These are phyloP conservation scores for Geotrichum phurueaensis DNA, from an alignment of 1,139 yeast species.

Conservation along the genomic window DNA sequence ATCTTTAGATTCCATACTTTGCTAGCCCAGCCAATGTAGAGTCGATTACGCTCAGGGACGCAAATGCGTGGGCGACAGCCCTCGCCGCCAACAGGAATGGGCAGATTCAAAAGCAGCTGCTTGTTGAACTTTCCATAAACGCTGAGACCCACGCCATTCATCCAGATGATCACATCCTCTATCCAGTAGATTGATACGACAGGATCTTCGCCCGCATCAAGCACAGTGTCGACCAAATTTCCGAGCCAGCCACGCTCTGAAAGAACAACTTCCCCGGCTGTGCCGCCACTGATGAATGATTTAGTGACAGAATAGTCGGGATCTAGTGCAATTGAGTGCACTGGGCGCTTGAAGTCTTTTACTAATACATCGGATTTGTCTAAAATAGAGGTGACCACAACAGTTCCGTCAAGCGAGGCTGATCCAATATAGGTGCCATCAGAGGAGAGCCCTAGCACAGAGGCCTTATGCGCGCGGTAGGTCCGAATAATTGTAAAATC, in stretches of 20 bases:
- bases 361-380: conserved; percentile 63
- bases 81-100: conserved; percentile 62
- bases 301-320: conserved; percentile 53
- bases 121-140: conserved; percentile 27
- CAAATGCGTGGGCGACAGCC: conserved; percentile 76
- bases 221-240: conserved; percentile 56
- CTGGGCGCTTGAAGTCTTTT: conserved; percentile 79
- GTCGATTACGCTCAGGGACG: conserved; percentile 58
- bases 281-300: conserved; percentile 81
- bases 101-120: conserved; percentile 43
- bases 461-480: conserved; percentile 78
- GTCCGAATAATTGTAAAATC: conserved; percentile 59
- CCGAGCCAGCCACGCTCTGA: conserved; percentile 86
- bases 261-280: conserved; percentile 74
- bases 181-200: conserved; percentile 58
- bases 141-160: conserved; percentile 74
- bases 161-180: conserved; percentile 66
- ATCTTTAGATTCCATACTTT: conserved; percentile 68
- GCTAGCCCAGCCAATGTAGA: conserved; percentile 78
- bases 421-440: conserved; percentile 75
- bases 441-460: conserved; percentile 59
- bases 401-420: conserved; percentile 90
- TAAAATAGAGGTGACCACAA: conserved; percentile 64
- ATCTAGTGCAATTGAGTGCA: conserved; percentile 79
- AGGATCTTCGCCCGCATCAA: conserved; percentile 64